Evolutionary conservation across 805 yeast species (phyloP), one percentile per base, ranked within the genome.

Genomic region (Candida bentonensis): DNA sequence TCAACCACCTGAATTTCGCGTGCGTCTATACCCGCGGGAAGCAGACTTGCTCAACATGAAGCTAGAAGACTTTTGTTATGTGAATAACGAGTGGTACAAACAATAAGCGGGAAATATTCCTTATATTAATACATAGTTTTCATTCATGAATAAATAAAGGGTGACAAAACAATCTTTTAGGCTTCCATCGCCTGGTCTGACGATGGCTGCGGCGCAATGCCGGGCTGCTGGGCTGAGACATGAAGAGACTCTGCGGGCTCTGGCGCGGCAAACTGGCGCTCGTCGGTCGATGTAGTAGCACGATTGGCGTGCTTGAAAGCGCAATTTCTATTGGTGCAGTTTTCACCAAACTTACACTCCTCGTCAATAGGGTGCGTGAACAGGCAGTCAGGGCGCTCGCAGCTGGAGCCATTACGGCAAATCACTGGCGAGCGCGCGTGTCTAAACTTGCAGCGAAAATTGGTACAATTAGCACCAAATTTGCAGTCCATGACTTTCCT

Each of bases 281-380:
- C 73, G 53, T 72, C 70, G 3, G 82, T 76, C 22, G 68, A 54
- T 5, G 61, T 57, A 41, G 3, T 27, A n/a, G 28, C 36, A 22
- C 26, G 15, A 23, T 7, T 23, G 13, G 96, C 94, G 62, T 87
- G 96, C 54, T 70, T 72, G 64, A 69, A 87, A 51, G 77, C 60
- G 69, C 96, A 87, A 44, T 70, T 67, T 43, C 68, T 68, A 60
- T 84, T 85, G 53, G 70, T 74, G 65, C 96, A 87, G 49, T 75
- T 74, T 46, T 69, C 68, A 13, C 86, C 94, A 62, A 78, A 87
- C 53, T 81, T 82, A 66, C 96, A 87, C 44, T 72, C 79, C 56
- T 81, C 88, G 50, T 70, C 70, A 33, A 84, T 66, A 36, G 95
- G 95, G 61, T 87, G 96, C 20, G 82, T 71, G 61, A 85, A 87